A percentile compares a stretch with the other conserved stretches of the same genome.
These are phyloP conservation scores for Cordyceps tenuipes DNA, from an alignment of 2,329 filamentous ascomycete species.

Conservation along the genomic window DNA sequence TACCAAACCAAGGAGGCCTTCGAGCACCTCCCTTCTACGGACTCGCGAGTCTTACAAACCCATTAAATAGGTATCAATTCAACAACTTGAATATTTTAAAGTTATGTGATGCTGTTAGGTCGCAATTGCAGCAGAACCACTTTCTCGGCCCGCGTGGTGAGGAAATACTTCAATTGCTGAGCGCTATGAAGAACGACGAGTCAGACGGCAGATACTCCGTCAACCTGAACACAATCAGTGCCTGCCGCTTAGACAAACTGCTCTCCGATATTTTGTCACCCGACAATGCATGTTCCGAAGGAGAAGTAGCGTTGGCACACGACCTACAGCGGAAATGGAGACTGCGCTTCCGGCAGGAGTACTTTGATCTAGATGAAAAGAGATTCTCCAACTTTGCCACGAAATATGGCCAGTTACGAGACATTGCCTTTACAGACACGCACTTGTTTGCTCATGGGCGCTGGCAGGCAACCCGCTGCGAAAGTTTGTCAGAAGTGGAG, in stretches of 20 bases:
- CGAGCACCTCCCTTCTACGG: not conserved
- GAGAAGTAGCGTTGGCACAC: conserved; percentile 18
- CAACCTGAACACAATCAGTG: conserved; percentile 30
- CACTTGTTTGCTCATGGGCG: conserved; percentile 23
- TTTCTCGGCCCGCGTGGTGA: conserved; percentile 25
- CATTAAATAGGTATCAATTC: conserved; percentile 7
- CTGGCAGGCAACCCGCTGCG: conserved; percentile 28
- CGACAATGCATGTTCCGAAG: conserved; percentile 18
- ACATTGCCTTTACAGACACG: conserved; percentile 30
- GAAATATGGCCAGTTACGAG: conserved; percentile 30
- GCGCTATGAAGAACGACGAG: conserved; percentile 32
- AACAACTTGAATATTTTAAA: conserved; percentile 21
- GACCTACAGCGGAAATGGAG: conserved; percentile 35
- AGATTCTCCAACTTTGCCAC: conserved; percentile 28
- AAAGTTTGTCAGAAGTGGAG: conserved; percentile 31
- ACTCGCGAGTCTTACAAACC: conserved; percentile 2
- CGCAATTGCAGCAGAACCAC: conserved; percentile 24
- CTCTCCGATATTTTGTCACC: conserved; percentile 30
- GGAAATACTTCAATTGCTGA: conserved; percentile 32
- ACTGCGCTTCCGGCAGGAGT: conserved; percentile 34
- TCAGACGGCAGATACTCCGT: conserved; percentile 24
- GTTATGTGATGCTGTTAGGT: conserved; percentile 35
- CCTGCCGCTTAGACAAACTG: conserved; percentile 35
- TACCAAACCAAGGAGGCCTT: not conserved
- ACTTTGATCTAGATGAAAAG: conserved; percentile 37